Percentiles rank a stretch among this genome's conserved stretches.
These are phyloP conservation scores for Waltergamsia citrina DNA, from an alignment of 2,329 filamentous ascomycete species.

Conservation along the genomic window DNA sequence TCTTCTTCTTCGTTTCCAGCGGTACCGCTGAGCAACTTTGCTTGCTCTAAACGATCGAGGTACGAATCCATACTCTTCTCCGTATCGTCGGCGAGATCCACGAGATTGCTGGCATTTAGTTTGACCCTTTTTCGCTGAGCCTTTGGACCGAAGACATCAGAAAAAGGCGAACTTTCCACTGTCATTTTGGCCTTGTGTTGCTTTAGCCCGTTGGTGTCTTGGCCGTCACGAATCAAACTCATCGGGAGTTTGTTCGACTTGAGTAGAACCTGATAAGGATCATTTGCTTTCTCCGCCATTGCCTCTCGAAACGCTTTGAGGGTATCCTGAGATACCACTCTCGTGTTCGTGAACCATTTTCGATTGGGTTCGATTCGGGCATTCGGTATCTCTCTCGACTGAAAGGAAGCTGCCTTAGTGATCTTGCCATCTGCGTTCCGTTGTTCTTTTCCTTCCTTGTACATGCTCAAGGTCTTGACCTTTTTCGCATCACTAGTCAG, in stretches of 20 bases:
- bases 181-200: conserved; percentile 91
- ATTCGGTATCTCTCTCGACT: conserved; percentile 70
- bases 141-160: conserved; percentile 87
- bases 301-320: conserved; percentile 81
- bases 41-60: conserved; percentile 70
- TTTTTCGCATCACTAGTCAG: conserved; percentile 66
- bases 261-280: conserved; percentile 90
- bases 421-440: conserved; percentile 79
- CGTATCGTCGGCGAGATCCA: conserved; percentile 72
- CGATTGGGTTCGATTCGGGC: conserved; percentile 92
- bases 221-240: conserved; percentile 78
- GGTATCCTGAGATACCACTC: conserved; percentile 81
- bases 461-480: conserved; percentile 80
- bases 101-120: conserved; percentile 70
- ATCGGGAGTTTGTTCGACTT: conserved; percentile 97
- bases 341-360: conserved; percentile 96
- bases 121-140: conserved; percentile 89
- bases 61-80: conserved; percentile 76
- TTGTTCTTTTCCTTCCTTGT: conserved; percentile 76
- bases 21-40: conserved; percentile 63
- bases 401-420: conserved; percentile 72
- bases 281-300: conserved; percentile 79
- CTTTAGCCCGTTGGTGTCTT: conserved; percentile 75
- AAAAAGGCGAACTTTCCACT: conserved; percentile 77
- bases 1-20: conserved; percentile 45